phyloP scores from a whole-genome alignment of 1,139 yeast genomes.

The Protomyces inundatus region DNA sequence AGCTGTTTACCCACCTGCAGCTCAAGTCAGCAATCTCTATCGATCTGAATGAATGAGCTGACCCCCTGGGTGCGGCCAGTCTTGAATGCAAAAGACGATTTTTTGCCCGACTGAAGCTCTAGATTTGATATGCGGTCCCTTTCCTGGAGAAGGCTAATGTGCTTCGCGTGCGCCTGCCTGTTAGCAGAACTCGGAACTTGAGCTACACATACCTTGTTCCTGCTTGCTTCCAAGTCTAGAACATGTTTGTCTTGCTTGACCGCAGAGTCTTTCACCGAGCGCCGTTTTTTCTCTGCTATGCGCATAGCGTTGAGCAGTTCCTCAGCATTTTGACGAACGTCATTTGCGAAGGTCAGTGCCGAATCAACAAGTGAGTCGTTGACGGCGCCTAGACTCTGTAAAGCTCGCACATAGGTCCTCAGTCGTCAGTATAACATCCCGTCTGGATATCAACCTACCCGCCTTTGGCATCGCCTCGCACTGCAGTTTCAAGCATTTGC shows the following conservation, averaged over 20 bases:
- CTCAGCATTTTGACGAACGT: neutral
- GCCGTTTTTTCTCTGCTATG: neutral
- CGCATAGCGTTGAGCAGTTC: neutral
- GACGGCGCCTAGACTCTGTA: neutral
- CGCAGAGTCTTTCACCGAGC: neutral
- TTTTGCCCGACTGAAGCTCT: neutral
- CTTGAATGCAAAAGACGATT: neutral
- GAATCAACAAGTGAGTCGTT: neutral
- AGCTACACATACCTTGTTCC: too few species aligned
- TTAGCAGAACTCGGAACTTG: neutral
- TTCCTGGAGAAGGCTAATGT: neutral
- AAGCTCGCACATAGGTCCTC: too few species aligned
- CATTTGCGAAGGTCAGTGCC: neutral
- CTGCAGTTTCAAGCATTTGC: neutral
- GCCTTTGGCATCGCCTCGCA: neutral
- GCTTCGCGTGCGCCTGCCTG: neutral
- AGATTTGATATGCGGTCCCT: neutral
- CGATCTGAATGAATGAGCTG: constrained; percentile 45
- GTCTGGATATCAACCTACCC: neutral
- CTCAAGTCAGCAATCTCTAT: too few species aligned
- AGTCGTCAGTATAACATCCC: neutral
- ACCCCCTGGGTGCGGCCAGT: neutral
- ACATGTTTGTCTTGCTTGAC: neutral
- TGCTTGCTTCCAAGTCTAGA: neutral
- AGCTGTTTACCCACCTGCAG: too few species aligned